These are phyloP conservation scores for sweet orange (Citrus sinensis) DNA, from an alignment of 345 rosid species.

Conservation along the genomic window DNA sequence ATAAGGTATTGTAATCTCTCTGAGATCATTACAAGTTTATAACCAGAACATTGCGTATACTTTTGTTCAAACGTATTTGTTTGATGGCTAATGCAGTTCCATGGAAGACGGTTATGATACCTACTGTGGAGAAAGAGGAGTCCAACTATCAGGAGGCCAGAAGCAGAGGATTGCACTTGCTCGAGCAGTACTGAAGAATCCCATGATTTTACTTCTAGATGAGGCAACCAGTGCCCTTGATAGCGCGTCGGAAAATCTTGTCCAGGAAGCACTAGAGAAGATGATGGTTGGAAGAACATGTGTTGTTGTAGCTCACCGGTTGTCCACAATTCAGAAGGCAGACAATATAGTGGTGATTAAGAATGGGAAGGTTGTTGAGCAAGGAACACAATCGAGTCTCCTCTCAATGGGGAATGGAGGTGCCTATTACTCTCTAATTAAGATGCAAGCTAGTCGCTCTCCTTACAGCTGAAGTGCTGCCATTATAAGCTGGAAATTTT, in stretches of 20 bases:
- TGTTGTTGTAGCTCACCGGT: constrained; percentile 40
- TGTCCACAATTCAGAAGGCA: constrained; percentile 37
- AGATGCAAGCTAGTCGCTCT: constrained; percentile 24
- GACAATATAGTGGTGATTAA: constrained; percentile 35
- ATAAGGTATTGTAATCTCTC: constrained; percentile 23
- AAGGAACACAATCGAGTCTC: constrained; percentile 35
- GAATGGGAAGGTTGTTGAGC: constrained; percentile 39
- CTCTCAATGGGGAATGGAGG: constrained; percentile 24
- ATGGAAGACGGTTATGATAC: constrained; percentile 34
- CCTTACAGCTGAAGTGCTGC: constrained; percentile 14
- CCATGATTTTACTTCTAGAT: constrained; percentile 31
- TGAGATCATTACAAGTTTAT: neutral
- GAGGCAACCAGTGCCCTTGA: constrained; percentile 48
- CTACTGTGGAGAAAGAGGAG: constrained; percentile 40
- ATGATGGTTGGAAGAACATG: constrained; percentile 40
- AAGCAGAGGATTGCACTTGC: constrained; percentile 48
- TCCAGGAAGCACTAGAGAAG: constrained; percentile 43
- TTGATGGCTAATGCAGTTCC: constrained; percentile 16
- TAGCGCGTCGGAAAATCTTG: constrained; percentile 30
- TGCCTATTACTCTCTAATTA: constrained; percentile 34
- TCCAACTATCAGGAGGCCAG: constrained; percentile 46
- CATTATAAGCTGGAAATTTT: neutral
- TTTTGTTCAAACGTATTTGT: neutral
- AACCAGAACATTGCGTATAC: neutral
- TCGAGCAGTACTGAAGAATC: constrained; percentile 36